phyloP scores from a whole-genome alignment of 2,329 filamentous ascomycete genomes.

The Microcera coccophila region DNA sequence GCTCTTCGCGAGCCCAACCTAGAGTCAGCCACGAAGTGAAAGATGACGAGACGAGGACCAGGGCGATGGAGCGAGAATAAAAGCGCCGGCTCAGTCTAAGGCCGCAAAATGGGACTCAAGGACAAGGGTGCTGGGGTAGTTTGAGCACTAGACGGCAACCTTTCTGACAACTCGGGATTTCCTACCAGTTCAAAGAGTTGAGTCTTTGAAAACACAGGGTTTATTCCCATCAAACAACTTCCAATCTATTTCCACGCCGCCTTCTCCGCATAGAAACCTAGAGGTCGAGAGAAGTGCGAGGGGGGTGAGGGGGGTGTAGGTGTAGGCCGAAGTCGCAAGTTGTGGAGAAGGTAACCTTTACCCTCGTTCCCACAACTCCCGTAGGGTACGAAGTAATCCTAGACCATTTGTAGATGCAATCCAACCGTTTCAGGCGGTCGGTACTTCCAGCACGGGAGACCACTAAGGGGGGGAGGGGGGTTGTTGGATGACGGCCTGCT shows the following conservation, averaged over 20 bases:
- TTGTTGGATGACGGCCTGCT: conserved; percentile 5
- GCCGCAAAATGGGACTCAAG: conserved; percentile 12
- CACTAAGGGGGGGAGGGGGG: conserved; percentile 6
- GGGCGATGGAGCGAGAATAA: conserved; percentile 7
- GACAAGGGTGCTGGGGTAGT: conserved; percentile 13
- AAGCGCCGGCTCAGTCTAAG: conserved; percentile 12
- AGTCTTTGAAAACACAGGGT: too few species aligned
- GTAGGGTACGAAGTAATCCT: conserved; percentile 17
- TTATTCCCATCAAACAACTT: conserved; percentile 25
- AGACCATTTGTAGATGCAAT: conserved; percentile 11
- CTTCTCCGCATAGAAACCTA: conserved; percentile 21
- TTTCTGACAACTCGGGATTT: conserved; percentile 22
- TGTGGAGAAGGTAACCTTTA: conserved; percentile 14
- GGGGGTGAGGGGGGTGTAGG: too few species aligned
- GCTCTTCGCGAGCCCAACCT: conserved; percentile 19
- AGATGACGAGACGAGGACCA: conserved; percentile 22
- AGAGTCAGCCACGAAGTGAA: conserved; percentile 27
- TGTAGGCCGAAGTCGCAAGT: conserved; percentile 16
- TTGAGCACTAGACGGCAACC: conserved; percentile 17
- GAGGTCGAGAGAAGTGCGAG: conserved; percentile 16
- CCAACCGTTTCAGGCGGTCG: conserved; percentile 10
- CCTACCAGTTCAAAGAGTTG: too few species aligned
- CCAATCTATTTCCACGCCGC: conserved; percentile 14
- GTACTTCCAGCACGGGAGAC: conserved; percentile 7
- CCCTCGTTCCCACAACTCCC: conserved; percentile 23